Percentiles rank a stretch among this genome's conserved stretches.
Evolutionary conservation across 192 early-diverging fungal species (phyloP).

Genomic region (Haplosporangium gracile): DNA sequence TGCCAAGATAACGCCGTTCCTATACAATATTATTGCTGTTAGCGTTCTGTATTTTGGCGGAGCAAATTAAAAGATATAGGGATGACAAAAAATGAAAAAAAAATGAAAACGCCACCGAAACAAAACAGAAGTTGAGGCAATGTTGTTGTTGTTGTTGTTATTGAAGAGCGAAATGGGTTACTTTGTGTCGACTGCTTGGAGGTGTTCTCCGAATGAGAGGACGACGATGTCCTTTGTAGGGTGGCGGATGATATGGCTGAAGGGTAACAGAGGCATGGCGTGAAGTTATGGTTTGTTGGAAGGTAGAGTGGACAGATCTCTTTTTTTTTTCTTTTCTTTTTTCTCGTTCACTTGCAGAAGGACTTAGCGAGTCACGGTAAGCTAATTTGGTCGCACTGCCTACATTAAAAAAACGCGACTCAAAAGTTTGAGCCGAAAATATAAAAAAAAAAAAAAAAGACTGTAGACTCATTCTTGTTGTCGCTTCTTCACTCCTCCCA

Average conservation of each 20-base stretch:
- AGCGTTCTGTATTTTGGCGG: neutral
- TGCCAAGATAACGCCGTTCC: slow-evolving; percentile 30
- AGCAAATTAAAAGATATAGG: neutral
- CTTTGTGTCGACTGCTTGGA: slow-evolving; percentile 66
- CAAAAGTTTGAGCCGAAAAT: neutral
- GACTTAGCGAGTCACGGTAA: neutral
- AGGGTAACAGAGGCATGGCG: slow-evolving; percentile 57
- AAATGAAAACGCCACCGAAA: slow-evolving; percentile 2
- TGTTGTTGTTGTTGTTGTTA: neutral
- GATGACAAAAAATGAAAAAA: neutral
- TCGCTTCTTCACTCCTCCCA: neutral
- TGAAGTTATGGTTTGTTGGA: neutral
- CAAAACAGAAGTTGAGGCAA: neutral
- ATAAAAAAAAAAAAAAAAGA: neutral
- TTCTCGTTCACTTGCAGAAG: neutral
- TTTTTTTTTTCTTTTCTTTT: slow-evolving; percentile 7
- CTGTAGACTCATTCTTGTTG: neutral
- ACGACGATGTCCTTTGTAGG: slow-evolving; percentile 60
- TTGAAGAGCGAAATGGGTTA: slow-evolving; percentile 10
- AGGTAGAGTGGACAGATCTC: neutral
- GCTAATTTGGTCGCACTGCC: neutral
- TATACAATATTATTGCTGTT: slow-evolving; percentile 13
- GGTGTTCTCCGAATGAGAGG: slow-evolving; percentile 64
- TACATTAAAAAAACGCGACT: neutral
- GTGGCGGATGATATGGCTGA: slow-evolving; percentile 61